Evolutionary conservation across 1,284 basidiomycete genomes (phyloP), one percentile per base, ranked within the genome.

Genomic region (Rhizopogon hawkerae): DNA sequence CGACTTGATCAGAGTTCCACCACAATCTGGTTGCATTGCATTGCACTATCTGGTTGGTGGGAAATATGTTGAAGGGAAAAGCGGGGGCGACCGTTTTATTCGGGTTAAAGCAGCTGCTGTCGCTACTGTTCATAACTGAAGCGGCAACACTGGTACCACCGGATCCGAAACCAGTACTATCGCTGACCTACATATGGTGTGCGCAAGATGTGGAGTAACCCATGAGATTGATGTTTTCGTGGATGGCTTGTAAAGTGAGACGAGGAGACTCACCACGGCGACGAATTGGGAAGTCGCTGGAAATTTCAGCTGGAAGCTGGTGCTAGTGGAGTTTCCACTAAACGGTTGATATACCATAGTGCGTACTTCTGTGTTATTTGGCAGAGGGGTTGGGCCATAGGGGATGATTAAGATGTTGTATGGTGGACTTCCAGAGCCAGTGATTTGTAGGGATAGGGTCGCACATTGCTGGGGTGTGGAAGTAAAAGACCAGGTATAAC

Each of bases 71-170:
- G 65, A 81, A 85, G 10, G 72, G 68, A 58, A 84, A 89, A 1
- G 65, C 59, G 0, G 81, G 78, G 2, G 63, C 50, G n/a, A 82
- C 77, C 34, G 59, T 69, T 18, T 62, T 54, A 3, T 66, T 70
- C 6, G 77, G 38, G 53, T 83, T 69, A 57, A 78, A 85, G 63
- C 87, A 90, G 47, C 72, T 75, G n/a, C 71, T 56, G 58, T 83
- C 77, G 38, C 65, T 65, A 2, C 77, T 81, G n/a, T 57, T 45
- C 11, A 60, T 58, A 29, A 88, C 83, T 50, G 69, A 73, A 2
- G 77, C 79, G 1, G 78, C 75, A 2, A 76, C 76, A 50, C 81
- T 86, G 1, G 86, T 87, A 3, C 88, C 87, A 6, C 88, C 87
- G 0, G 79, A 72, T 8, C 81, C 87, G 58, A 89, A 87, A 1